Evolutionary conservation across 108 stramenopile species (phyloP).

Genomic region (Schizochytrium sp.): DNA sequence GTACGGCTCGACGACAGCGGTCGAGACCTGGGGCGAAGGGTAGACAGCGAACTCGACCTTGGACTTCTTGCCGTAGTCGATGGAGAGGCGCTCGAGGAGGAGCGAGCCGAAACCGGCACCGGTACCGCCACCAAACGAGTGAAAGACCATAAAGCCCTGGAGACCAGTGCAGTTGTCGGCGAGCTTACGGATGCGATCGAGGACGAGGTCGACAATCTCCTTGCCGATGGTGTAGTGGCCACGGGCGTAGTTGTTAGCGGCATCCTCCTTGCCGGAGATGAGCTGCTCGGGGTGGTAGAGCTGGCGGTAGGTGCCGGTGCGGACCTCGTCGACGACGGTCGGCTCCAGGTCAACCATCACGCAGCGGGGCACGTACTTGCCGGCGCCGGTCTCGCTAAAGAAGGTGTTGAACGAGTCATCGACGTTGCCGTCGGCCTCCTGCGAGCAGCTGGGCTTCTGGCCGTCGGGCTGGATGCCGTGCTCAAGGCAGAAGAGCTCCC

Average conservation of each 20-base stretch:
- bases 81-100: constrained; percentile 36
- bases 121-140: constrained; percentile 47
- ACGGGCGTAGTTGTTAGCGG: constrained; percentile 49
- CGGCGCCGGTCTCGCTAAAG: constrained; percentile 44
- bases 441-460: constrained; percentile 61
- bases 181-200: constrained; percentile 46
- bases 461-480: constrained; percentile 93
- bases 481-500: constrained; percentile 96
- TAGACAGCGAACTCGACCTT: constrained; percentile 46
- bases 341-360: constrained; percentile 46
- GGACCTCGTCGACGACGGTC: constrained; percentile 67
- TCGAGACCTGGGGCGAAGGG: constrained; percentile 85
- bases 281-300: constrained; percentile 51
- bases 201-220: constrained; percentile 46
- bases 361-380: constrained; percentile 43
- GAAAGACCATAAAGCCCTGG: constrained; percentile 48
- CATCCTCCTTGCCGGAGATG: constrained; percentile 50
- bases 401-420: constrained; percentile 84
- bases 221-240: constrained; percentile 57
- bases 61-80: constrained; percentile 45
- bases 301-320: constrained; percentile 72
- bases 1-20: constrained; percentile 91
- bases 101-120: constrained; percentile 46
- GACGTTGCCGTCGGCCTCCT: constrained; percentile 49
- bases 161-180: constrained; percentile 52